Base-by-base conservation (phyloP, 495 filamentous ascomycete genomes). In the Hyaloscypha variabilis region DNA sequence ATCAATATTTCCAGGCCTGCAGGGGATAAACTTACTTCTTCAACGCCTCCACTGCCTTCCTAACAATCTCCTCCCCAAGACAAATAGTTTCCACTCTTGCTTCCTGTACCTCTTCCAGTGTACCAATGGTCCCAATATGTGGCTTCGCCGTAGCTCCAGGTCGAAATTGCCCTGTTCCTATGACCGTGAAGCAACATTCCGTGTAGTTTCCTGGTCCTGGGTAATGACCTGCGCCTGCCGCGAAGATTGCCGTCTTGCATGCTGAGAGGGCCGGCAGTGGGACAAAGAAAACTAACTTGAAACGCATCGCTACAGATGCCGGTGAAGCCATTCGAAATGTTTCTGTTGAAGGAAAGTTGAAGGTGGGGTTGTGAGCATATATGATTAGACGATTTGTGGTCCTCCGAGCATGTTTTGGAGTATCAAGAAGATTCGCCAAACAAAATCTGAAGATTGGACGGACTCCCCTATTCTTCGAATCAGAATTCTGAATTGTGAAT, bases 161-260 rank as follows among this genome's bases (percentile, higher is more conserved):
- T 0, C 64, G 26, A 31, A 69, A 69, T 25, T 72, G 70, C 1
- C 70, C 70, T 46, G 24, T 29, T 1, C 81, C 85, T 8, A 69
- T 67, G 2, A 72, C 75, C 51, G 79, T 75, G 69, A 78, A 87
- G 62, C 76, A 77, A 70, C 74, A 77, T 63, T 90, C 81, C 5
- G 81, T 87, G 76, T 90, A 91, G 65, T 83, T 82, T 25, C 83
- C 85, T 10, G 81, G 81, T 2, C 86, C 87, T 2, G 57, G 30
- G 66, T 84, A 87, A 4, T 78, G 75, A 1, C 89, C 88, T 3
- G 85, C 88, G 14, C 88, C 88, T 0, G 87, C 83, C 21, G 80
- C 79, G 70, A 91, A 91, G 62, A 90, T 80, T 57, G 87, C 88
- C 0, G 75, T 60, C 70, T 91, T 90, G 74, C 80, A 81, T 17